Conservation (phyloP, 805 yeast genomes). For the Wickerhamomyces hampshirensis region DNA sequence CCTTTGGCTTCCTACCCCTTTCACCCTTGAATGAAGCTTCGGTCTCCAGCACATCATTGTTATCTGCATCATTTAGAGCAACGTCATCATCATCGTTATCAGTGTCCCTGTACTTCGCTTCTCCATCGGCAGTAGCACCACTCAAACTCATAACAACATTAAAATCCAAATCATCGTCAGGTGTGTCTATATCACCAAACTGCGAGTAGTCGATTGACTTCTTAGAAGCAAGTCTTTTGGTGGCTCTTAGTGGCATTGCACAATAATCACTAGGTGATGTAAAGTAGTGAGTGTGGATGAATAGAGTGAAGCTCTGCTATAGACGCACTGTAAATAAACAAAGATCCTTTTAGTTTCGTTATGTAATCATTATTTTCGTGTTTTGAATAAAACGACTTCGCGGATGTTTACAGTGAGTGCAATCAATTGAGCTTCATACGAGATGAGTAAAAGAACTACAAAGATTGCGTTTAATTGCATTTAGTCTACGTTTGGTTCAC, state of each 20-base stretch:
- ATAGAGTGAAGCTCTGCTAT: no score
- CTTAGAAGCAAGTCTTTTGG: constrained; percentile 6
- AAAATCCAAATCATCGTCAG: constrained; percentile 9
- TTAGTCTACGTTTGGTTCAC: no score
- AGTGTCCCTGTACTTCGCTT: constrained; percentile 4
- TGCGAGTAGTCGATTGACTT: constrained; percentile 11
- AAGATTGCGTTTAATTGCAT: no score
- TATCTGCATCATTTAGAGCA: constrained; percentile 1
- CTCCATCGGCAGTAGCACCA: constrained; percentile 1
- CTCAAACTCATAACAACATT: constrained; percentile 3
- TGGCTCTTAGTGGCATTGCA: constrained; percentile 4
- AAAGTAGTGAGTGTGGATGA: no score
- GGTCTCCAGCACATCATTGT: constrained; percentile 8
- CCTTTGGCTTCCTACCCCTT: constrained; percentile 1
- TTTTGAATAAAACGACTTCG: no score
- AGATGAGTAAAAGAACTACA: no score
- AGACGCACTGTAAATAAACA: no score
- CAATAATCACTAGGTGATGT: no score
- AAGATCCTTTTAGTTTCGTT: no score
- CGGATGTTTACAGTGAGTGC: no score
- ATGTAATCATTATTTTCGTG: no score
- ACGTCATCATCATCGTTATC: constrained; percentile 6
- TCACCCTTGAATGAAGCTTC: constrained; percentile 2
- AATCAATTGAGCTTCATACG: no score
- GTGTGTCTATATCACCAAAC: constrained; percentile 3